Evolutionary conservation across 768 basidiomycete species (phyloP).

Genomic region (Kwoniella mangroviensis): DNA sequence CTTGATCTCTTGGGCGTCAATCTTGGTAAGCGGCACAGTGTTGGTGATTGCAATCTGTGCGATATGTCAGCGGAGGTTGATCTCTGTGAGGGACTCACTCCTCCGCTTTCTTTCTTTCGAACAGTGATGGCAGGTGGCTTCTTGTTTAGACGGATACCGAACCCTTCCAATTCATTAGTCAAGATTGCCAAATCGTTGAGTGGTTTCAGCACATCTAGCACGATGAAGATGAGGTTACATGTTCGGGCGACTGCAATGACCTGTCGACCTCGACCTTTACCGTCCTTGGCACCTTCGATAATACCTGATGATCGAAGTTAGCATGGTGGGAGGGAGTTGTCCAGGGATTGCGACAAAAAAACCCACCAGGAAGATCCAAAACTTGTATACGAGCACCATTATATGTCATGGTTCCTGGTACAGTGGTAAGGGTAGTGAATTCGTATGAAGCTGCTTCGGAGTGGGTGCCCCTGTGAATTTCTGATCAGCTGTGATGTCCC

Average conservation of each 20-base stretch:
- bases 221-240: constrained; percentile 97
- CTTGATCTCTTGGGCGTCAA: constrained; percentile 94
- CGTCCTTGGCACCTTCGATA: constrained; percentile 96
- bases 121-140: constrained; percentile 81
- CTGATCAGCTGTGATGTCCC: neutral
- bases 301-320: constrained; percentile 74
- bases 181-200: constrained; percentile 88
- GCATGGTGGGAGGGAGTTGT: neutral
- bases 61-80: neutral
- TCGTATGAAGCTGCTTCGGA: constrained; percentile 96
- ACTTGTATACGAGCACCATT: constrained; percentile 97
- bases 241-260: constrained; percentile 81
- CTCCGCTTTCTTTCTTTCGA: constrained; percentile 71
- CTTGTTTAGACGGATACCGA: constrained; percentile 96
- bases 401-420: constrained; percentile 90
- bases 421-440: constrained; percentile 94
- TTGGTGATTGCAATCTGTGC: constrained; percentile 92
- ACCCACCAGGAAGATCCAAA: constrained; percentile 77
- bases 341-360: neutral
- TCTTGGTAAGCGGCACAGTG: constrained; percentile 92
- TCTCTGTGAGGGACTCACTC: constrained; percentile 40
- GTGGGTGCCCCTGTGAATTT: constrained; percentile 81
- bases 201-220: constrained; percentile 97
- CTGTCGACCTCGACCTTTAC: constrained; percentile 94
- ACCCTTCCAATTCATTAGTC: constrained; percentile 93